Evolutionary conservation across 371 early-diverging fungal species (phyloP), one percentile per base, ranked within the genome.

Genomic region (Actinomortierella ambigua): DNA sequence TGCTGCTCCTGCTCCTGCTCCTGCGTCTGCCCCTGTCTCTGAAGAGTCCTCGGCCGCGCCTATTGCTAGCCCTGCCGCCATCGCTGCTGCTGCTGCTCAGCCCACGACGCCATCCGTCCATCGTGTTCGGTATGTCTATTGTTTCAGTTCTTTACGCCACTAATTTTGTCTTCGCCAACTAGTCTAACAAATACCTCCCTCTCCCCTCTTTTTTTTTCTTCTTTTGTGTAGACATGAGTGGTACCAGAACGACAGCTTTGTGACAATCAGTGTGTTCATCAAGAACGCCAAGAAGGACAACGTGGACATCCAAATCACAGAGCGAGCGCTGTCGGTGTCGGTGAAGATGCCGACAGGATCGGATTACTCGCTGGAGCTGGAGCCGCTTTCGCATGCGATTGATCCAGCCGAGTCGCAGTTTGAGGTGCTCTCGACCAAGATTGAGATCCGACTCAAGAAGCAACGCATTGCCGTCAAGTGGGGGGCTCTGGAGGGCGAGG

Each of bases 361-460:
- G 7, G 93, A 92, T 22, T 93, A 87, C 79, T 83, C 85, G 29
- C 80, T 94, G 47, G 94, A 95, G 58, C 78, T 92, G 41, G 92
- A 93, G 39, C 96, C 96, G 0, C 79, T 97, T 40, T 81, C 87
- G 55, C 92, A 93, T 52, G 79, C 76, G 2, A 88, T 97, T 52
- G 77, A 85, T 47, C 93, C 95, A 3, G 65, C 76, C 17, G 90
- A 91, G 75, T 87, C 85, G 48, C 77, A 81, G 15, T 91, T 69
- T 75, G 82, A 87, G 52, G 83, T 97, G 13, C 75, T 96, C 42
- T 85, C 87, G 15, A 95, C 98, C 57, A 98, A 98, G 83, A 85
- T 97, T 54, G 99, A 98, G 81, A 87, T 98, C 62, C 90, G 88
- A 69, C 68, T 96, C 59, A 95, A 93, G 77, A 97, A 97, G 79